Evolutionary conservation across 371 early-diverging fungal genomes (phyloP), one percentile per base, ranked within the genome.

Genomic region (Mortierella sp.): DNA sequence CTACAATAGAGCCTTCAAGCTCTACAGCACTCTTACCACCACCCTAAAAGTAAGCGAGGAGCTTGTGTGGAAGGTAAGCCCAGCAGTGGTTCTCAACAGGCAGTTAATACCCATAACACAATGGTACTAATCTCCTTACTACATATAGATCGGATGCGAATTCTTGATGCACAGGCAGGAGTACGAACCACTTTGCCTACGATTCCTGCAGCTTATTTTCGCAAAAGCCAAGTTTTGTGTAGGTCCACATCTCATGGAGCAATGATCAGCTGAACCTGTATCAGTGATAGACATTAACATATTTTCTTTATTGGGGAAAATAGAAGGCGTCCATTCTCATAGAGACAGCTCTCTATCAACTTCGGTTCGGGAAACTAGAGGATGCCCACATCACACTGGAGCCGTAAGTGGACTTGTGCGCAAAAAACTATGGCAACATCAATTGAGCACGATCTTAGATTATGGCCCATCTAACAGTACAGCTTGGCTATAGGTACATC

Each of bases 11-110:
- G 83, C 83, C 4, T 76, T 57, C n/a, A 66, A 51, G 32, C 43
- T 81, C 20, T 81, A 76, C 32, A 47, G 57, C 9, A 49, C 35
- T 11, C 40, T 81, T 9, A 24, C 67, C 28, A 28, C 51, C n/a
- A 43, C 59, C 22, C 22, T 30, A 0, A 20, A 40, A 3, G 26
- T 64, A 5, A 18, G 45, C 26, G 83, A 81, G 28, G 72, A 76
- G 20, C 30, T 76, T 16, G 58, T 68, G 40, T 81, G 83, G 83
- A 81, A 81, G 83, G 83, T 76, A 68, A 18, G 20, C 10, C 10
- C 24, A 28, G 4, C 2, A 10, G 28, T 18, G 10, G 24, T 55
- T 28, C 14, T 28, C 24, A 55, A 8, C 45, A 45, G 10, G 14
- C 6, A 6, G 35, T 22, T 52, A 5, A 22, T 6, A 6, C 16